A percentile compares a stretch with the other conserved stretches of the same genome.
Conservation (phyloP, 108 stramenopile genomes). For the Cyclostephanos tholiformis region DNA sequence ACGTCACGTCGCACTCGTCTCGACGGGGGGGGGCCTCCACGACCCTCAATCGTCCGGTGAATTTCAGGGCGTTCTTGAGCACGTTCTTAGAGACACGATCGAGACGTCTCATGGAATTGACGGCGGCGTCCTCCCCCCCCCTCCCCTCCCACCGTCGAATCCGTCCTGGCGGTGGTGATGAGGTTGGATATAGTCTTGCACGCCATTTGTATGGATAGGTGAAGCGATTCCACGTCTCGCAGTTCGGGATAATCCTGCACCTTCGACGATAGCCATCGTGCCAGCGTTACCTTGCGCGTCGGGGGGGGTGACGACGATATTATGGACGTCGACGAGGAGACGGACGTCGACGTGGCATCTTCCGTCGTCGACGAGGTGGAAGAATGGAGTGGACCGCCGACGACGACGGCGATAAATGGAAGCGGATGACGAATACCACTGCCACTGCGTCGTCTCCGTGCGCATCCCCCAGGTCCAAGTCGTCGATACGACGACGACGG, state of each 20-base stretch:
- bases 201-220: slow-evolving; percentile 85
- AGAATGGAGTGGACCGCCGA: background rate
- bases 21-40: slow-evolving; percentile 63
- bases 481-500: too few species aligned
- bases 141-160: background rate
- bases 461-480: too few species aligned
- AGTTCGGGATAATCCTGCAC: slow-evolving; percentile 56
- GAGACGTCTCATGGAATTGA: slow-evolving; percentile 94
- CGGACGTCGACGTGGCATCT: background rate
- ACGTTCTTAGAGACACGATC: slow-evolving; percentile 95
- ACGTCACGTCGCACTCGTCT: slow-evolving; percentile 44
- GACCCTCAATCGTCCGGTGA: slow-evolving; percentile 79
- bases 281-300: slow-evolving; percentile 47
- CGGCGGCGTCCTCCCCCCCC: slow-evolving; percentile 34
- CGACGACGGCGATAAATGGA: background rate
- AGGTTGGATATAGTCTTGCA: slow-evolving; percentile 96
- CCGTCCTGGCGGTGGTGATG: slow-evolving; percentile 58
- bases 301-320: background rate
- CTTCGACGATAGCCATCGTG: slow-evolving; percentile 48
- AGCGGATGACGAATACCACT: too few species aligned
- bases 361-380: background rate
- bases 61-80: slow-evolving; percentile 92
- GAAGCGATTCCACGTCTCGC: slow-evolving; percentile 71
- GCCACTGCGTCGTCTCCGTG: too few species aligned
- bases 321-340: background rate